Evolutionary conservation across 495 filamentous ascomycete genomes (phyloP), one percentile per base, ranked within the genome.

Genomic region (Neurospora sp.): DNA sequence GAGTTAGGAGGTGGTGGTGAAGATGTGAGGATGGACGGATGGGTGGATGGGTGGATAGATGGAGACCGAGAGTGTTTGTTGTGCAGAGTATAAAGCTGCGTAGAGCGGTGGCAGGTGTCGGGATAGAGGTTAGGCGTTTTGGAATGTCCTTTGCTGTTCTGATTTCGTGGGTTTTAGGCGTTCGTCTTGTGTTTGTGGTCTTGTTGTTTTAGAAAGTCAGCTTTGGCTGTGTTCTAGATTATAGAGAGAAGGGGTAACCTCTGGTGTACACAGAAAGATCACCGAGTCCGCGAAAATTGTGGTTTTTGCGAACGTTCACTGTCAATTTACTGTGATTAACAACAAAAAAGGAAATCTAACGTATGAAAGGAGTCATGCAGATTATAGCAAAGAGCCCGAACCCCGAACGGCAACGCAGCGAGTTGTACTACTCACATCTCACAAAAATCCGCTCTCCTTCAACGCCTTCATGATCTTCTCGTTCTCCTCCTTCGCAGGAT

Each of bases 371-470:
- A 16, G 40, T 72, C 41, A 6, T 35, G 22, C 3, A 22, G 3
- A 16, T 22, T 5, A 22, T 22, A 27, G 20, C 53, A 4, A 35
- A 22, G 31, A 22, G 0, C 14, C 9, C 1, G 53, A 66, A 22
- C 14, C 3, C 4, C 18, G 14, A 27, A 35, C 38, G 38, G n/a
- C 53, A 66, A 14, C 22, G 14, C 7, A 31, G 1, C 11, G 44
- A 48, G 44, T 35, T 35, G 35, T 14, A 39, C 71, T 16, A 61
- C 59, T 22, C 61, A 61, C 40, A 76, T 79, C 74, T 79, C 74
- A 91, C 46, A 84, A 38, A 16, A 85, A 73, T 16, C 84, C 83
- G 27, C 68, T 70, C 9, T 81, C 77, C 42, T 75, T 79, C 70
- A 86, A 74, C 9, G 76, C 75, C 72, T 77, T 77, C 10, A 78